Conservation (phyloP, 352 stramenopile genomes). For the Thalassiosira delicatula region DNA sequence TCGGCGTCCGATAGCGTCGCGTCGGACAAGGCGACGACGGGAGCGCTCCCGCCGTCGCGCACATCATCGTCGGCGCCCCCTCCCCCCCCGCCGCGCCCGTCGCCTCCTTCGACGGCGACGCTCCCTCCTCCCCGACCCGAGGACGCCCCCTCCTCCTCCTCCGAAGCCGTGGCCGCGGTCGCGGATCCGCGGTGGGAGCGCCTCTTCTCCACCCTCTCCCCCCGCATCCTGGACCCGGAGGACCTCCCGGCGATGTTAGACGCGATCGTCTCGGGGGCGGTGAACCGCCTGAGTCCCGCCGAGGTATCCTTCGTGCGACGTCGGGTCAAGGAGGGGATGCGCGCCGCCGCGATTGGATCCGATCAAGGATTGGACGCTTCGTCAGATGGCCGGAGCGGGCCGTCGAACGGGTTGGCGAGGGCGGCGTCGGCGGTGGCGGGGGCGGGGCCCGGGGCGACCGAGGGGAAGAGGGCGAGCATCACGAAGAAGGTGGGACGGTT, state of each 20-base stretch:
- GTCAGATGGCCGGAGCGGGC: slow-evolving; percentile 23
- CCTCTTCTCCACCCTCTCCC: slow-evolving; percentile 62
- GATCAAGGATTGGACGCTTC: slow-evolving; percentile 8
- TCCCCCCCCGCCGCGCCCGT: too few species aligned
- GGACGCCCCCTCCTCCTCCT: too few species aligned
- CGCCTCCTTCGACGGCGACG: too few species aligned
- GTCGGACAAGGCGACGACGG: too few species aligned
- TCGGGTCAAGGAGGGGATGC: slow-evolving; percentile 56
- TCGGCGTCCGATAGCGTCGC: too few species aligned
- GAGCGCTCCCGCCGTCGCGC: too few species aligned
- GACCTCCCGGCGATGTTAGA: slow-evolving; percentile 72
- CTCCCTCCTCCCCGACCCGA: too few species aligned
- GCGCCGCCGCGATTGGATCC: background rate
- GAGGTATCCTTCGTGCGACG: slow-evolving; percentile 76
- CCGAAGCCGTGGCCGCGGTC: too few species aligned
- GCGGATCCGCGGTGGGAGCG: slow-evolving; percentile 34
- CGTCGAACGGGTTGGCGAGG: background rate
- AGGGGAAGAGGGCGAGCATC: background rate
- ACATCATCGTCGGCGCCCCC: too few species aligned
- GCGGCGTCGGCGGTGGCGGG: too few species aligned
- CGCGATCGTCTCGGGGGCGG: slow-evolving; percentile 54
- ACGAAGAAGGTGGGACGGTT: slow-evolving; percentile 23
- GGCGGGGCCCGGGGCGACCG: background rate
- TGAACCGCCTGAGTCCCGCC: slow-evolving; percentile 59
- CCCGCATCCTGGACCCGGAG: slow-evolving; percentile 72